Percentiles rank a stretch among this genome's conserved stretches.
These are phyloP conservation scores for Lycium ferocissimum DNA, from an alignment of 257 asterid genomes.

Conservation along the genomic window DNA sequence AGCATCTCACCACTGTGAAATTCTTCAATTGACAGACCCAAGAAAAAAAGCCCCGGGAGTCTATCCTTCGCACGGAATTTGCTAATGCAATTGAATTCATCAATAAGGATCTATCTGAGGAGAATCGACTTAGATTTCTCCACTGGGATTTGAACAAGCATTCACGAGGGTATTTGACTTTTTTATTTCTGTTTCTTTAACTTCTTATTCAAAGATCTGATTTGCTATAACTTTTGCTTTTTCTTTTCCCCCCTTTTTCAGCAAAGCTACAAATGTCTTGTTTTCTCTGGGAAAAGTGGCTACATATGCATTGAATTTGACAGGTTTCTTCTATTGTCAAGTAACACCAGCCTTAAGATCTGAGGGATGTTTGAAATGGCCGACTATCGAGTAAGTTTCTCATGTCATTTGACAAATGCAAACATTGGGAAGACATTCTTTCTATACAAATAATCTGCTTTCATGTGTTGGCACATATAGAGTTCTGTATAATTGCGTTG, in stretches of 20 bases:
- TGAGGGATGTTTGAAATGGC: conserved; percentile 61
- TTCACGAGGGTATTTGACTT: conserved; percentile 74
- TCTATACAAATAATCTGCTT: not conserved
- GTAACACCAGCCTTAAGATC: conserved; percentile 55
- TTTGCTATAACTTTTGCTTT: conserved; percentile 26
- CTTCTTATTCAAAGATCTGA: conserved; percentile 35
- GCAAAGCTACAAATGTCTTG: conserved; percentile 85
- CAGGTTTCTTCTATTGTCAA: conserved; percentile 90
- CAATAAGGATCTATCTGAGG: conserved; percentile 80
- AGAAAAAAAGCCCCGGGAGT: conserved; percentile 95
- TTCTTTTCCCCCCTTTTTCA: conserved; percentile 48
- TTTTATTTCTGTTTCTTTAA: conserved; percentile 33
- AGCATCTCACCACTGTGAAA: conserved; percentile 29
- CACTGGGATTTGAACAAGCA: conserved; percentile 97
- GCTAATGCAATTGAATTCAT: conserved; percentile 88
- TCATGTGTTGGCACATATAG: not conserved
- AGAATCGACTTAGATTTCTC: conserved; percentile 86
- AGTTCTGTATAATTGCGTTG: not conserved
- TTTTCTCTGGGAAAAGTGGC: conserved; percentile 91
- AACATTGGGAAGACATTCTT: not conserved
- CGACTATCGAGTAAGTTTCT: conserved; percentile 68
- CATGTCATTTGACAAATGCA: conserved; percentile 26
- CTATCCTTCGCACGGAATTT: conserved; percentile 89
- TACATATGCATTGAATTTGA: conserved; percentile 82
- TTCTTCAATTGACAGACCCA: conserved; percentile 64